These are phyloP conservation scores for Hylodesmum podocarpum DNA, from an alignment of 306 rosid species.

Conservation along the genomic window DNA sequence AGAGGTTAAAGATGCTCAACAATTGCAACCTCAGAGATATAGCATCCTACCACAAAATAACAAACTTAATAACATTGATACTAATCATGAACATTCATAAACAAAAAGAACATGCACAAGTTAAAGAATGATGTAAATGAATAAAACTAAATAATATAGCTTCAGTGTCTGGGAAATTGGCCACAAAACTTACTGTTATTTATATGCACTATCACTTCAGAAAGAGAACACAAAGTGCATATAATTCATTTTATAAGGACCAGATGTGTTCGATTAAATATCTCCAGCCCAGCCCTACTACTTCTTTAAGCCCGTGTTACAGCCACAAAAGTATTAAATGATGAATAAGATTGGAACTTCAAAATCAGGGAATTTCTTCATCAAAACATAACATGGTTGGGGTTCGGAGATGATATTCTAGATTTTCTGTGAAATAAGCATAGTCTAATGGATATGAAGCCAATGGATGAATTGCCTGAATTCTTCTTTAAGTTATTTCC, in stretches of 20 bases:
- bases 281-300: not conserved
- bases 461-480: not conserved
- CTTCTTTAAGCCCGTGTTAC: constrained; percentile 4
- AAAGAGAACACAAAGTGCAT: not conserved
- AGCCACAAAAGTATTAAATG: not conserved
- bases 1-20: not conserved
- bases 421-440: not conserved
- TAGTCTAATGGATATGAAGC: not conserved
- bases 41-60: not conserved
- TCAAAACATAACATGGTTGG: not conserved
- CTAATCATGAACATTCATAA: not conserved
- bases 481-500: not conserved
- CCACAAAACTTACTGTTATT: not conserved
- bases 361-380: not conserved
- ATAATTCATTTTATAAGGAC: not conserved
- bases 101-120: not conserved
- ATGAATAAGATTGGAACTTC: not conserved
- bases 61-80: not conserved
- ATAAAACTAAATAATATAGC: not conserved
- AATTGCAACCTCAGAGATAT: not conserved
- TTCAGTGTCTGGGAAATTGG: not conserved
- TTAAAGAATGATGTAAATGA: constrained; percentile 9
- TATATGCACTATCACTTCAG: constrained; percentile 1
- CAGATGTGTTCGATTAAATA: not conserved
- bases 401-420: not conserved